Evolutionary conservation across 1,139 yeast genomes (phyloP).

Genomic region (Eremothecium cymbalariae): DNA sequence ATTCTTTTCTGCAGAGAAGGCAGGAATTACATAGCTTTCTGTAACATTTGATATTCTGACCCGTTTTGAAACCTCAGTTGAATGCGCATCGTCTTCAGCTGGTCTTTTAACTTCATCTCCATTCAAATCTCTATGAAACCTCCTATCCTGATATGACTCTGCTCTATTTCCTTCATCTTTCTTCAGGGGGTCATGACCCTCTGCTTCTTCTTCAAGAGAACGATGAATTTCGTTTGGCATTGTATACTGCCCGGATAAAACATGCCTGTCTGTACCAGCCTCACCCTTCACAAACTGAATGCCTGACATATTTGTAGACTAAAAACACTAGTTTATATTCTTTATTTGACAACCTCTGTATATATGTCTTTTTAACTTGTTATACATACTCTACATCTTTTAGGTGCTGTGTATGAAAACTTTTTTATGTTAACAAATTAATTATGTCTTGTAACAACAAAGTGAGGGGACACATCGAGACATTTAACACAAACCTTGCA

Average conservation of each 20-base stretch:
- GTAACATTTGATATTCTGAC: neutral
- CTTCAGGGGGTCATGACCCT: slow-evolving; percentile 15
- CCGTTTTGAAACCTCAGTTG: slow-evolving; percentile 1
- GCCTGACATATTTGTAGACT: slow-evolving; percentile 7
- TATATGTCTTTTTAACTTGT: too few relatives aligned
- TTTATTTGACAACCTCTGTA: too few relatives aligned
- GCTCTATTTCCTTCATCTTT: slow-evolving; percentile 34
- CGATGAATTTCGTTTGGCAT: slow-evolving; percentile 32
- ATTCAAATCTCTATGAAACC: slow-evolving; percentile 31
- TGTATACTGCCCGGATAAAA: slow-evolving; percentile 31
- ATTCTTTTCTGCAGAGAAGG: slow-evolving; percentile 21
- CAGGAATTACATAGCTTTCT: slow-evolving; percentile 33
- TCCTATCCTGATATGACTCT: slow-evolving; percentile 30
- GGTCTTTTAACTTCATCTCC: neutral
- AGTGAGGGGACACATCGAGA: too few relatives aligned
- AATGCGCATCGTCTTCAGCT: neutral
- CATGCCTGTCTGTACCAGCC: slow-evolving; percentile 11
- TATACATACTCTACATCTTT: too few relatives aligned
- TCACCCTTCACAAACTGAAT: slow-evolving; percentile 3
- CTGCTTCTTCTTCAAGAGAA: slow-evolving; percentile 32
- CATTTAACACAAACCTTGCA: too few relatives aligned
- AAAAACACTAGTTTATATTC: too few relatives aligned
- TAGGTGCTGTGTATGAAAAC: too few relatives aligned
- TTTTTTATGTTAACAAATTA: too few relatives aligned
- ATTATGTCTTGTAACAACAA: too few relatives aligned